A percentile compares a stretch with the other conserved stretches of the same genome.
Conservation (phyloP, 352 stramenopile species). For the Thraustotheca clavata region DNA sequence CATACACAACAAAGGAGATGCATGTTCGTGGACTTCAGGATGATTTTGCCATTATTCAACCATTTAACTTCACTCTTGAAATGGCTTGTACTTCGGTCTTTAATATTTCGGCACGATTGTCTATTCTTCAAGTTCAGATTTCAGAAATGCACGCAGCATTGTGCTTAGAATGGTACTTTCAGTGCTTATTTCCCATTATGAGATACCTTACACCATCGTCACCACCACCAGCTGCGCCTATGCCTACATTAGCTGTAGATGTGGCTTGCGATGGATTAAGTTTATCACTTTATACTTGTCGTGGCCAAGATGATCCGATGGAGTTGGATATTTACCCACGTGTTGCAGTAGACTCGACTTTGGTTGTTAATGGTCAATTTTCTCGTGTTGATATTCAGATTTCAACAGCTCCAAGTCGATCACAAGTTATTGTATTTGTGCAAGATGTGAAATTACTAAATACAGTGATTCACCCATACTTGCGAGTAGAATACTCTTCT, state of each 20-base stretch:
- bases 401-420: background rate
- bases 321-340: constrained; percentile 8
- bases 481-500: background rate
- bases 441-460: constrained; percentile 1
- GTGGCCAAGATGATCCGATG: background rate
- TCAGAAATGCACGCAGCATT: constrained; percentile 16
- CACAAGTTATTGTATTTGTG: background rate
- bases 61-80: constrained; percentile 4
- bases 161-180: constrained; percentile 13
- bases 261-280: constrained; percentile 7
- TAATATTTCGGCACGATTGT: constrained; percentile 3
- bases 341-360: background rate
- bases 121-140: background rate
- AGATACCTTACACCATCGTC: background rate
- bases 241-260: background rate
- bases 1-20: background rate
- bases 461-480: background rate
- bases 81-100: background rate
- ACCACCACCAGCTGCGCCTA: background rate
- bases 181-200: background rate
- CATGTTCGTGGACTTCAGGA: constrained; percentile 9
- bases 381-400: background rate
- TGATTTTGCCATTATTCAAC: constrained; percentile 16
- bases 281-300: background rate
- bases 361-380: background rate